A percentile compares a stretch with the other conserved stretches of the same genome.
Conservation (phyloP, 805 yeast species). For the Starmera dryadoides region DNA sequence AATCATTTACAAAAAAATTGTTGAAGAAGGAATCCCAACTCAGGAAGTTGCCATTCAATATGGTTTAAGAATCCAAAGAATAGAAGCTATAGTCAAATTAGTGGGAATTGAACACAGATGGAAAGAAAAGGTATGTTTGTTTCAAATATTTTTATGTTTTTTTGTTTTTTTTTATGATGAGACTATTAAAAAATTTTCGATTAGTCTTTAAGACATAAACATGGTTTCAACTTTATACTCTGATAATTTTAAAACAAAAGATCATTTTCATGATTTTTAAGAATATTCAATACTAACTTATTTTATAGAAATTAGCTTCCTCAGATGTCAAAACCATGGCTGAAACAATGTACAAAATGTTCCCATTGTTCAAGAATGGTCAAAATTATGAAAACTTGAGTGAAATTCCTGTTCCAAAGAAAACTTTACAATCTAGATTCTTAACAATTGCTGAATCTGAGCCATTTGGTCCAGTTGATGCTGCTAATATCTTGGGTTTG, state of each 20-base stretch:
- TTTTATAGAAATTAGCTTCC: conserved; percentile 37
- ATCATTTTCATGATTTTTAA: not conserved
- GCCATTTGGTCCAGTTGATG: conserved; percentile 94
- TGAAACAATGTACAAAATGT: conserved; percentile 63
- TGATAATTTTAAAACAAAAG: conserved; percentile 4
- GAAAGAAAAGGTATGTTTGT: conserved; percentile 50
- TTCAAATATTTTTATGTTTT: too few species aligned
- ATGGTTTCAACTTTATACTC: conserved; percentile 41
- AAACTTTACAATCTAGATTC: conserved; percentile 75
- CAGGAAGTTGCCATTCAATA: conserved; percentile 73
- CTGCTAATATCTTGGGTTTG: conserved; percentile 74
- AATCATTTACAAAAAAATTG: conserved; percentile 50
- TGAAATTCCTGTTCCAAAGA: conserved; percentile 89
- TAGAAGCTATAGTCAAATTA: conserved; percentile 80
- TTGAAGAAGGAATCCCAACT: conserved; percentile 43
- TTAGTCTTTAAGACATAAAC: conserved; percentile 71
- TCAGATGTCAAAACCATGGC: conserved; percentile 55
- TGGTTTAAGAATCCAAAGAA: conserved; percentile 76
- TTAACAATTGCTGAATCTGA: conserved; percentile 88
- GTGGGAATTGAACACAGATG: conserved; percentile 57
- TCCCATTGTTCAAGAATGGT: conserved; percentile 59
- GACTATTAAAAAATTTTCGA: conserved; percentile 40
- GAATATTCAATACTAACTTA: conserved; percentile 27
- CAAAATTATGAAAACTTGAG: conserved; percentile 65
- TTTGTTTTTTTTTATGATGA: conserved; percentile 31